Base-by-base conservation (phyloP, 2,329 filamentous ascomycete species). In the Lecanicillium sp. region DNA sequence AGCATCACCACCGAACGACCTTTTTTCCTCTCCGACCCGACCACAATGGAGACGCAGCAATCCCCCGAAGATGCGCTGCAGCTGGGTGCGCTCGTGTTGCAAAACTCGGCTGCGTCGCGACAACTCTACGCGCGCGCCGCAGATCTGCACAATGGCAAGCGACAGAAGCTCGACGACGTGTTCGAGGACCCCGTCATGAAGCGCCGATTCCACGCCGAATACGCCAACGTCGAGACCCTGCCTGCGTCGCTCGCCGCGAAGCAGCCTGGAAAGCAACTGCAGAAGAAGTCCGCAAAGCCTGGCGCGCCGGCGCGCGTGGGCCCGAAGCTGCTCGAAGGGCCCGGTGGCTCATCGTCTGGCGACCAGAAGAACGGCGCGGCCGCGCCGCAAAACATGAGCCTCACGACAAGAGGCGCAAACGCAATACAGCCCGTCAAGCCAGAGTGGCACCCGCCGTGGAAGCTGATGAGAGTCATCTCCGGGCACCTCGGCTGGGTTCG, bases 391-490 rank as follows among this genome's bases (percentile, higher is more conserved):
- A 56, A 50, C 20, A 59, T 55, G 52, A 59, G 53, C 36, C 41
- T 64, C 29, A 50, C 54, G 2, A 55, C 54, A 11, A 51, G 56
- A 33, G 59, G 56, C 7, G 35, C 46, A 5, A 46, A 55, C 13
- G 40, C 49, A 11, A 44, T 60, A 29, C 54, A 61, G 43, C 60
- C 61, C 48, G 71, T 80, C 41, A 87, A 82, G 59, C 94, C 94
- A 1, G 84, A 96, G 42, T 98, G 92, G 92, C 92, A 98, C 59
- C 79, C 89, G 44, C 94, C 94, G 11, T 98, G 94, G 92, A 97
- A 96, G 73, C 72, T 97, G 44, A 94, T 95, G 84, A 79, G 92
- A 44, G 94, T 98, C 45, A 95, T 98, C 48, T 95, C 88, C 1
- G 92, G 94, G 13, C 92, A 97, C 59, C 64, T 98, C 51, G 92